Evolutionary conservation across 306 rosid genomes (phyloP).

Genomic region (Prunus mume): DNA sequence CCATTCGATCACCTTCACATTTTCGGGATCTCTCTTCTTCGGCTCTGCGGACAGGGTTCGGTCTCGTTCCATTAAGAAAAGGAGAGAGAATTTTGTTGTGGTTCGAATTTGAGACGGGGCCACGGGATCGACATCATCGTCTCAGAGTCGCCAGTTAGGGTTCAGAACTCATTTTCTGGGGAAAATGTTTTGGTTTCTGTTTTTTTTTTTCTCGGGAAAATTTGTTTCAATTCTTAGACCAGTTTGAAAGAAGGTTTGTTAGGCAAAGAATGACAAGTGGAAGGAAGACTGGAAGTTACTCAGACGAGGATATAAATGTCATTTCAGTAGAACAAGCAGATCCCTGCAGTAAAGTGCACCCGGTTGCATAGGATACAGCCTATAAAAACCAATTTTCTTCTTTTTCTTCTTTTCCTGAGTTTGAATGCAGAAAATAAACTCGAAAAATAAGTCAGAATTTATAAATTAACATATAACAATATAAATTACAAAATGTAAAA

Average conservation of each 20-base stretch:
- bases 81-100: slow-evolving; percentile 6
- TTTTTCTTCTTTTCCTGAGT: too few species aligned
- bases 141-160: slow-evolving; percentile 33
- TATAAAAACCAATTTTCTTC: too few species aligned
- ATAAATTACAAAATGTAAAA: too few species aligned
- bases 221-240: background rate
- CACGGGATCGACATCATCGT: slow-evolving; percentile 68
- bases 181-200: background rate
- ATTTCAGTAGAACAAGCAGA: background rate
- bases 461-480: too few species aligned
- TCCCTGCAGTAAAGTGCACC: background rate
- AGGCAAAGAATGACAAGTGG: background rate
- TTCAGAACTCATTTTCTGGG: slow-evolving; percentile 29
- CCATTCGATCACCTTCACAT: slow-evolving; percentile 63
- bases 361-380: background rate
- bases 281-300: background rate
- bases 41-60: slow-evolving; percentile 24
- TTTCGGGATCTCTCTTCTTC: slow-evolving; percentile 42
- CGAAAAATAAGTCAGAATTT: too few species aligned
- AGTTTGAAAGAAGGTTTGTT: background rate
- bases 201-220: slow-evolving; percentile 19
- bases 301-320: background rate
- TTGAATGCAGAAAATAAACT: too few species aligned
- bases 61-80: slow-evolving; percentile 51
- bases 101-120: slow-evolving; percentile 20